Conservation (phyloP, 2,329 filamentous ascomycete species). For the Hirsutella rhossiliensis region DNA sequence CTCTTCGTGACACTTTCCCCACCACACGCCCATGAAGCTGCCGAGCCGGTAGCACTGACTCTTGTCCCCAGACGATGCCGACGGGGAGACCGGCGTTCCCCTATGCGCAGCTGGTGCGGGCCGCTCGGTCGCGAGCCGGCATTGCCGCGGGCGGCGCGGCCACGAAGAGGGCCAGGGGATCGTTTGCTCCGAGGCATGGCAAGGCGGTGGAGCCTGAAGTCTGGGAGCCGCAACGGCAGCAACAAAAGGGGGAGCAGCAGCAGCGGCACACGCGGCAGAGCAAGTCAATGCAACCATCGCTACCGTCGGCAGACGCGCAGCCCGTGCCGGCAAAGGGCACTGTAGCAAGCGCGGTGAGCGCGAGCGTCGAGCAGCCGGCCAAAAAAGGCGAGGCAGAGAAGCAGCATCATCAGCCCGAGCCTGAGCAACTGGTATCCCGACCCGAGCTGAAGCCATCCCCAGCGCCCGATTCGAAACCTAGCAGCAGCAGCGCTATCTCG, state of each 20-base stretch:
- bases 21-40: constrained; percentile 1
- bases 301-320: no score
- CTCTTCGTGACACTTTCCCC: no score
- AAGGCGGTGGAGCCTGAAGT: constrained; percentile 46
- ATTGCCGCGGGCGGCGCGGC: background rate
- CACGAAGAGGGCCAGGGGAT: constrained; percentile 26
- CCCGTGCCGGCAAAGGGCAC: no score
- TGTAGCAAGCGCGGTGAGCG: no score
- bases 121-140: constrained; percentile 13
- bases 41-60: background rate
- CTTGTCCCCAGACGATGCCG: constrained; percentile 35
- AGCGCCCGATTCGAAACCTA: no score
- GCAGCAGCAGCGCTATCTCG: background rate
- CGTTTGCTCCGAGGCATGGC: constrained; percentile 43
- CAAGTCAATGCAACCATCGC: background rate
- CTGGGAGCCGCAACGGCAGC: constrained; percentile 7
- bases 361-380: no score
- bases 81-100: constrained; percentile 52
- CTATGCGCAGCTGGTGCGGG: constrained; percentile 54
- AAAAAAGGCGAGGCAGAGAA: no score
- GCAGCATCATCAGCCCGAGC: no score
- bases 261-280: constrained; percentile 2
- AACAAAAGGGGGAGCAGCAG: constrained; percentile 7
- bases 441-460: no score
- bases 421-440: no score